Evolutionary conservation across 2,329 filamentous ascomycete genomes (phyloP).

Genomic region (Gnomoniopsis smithogilvyi): DNA sequence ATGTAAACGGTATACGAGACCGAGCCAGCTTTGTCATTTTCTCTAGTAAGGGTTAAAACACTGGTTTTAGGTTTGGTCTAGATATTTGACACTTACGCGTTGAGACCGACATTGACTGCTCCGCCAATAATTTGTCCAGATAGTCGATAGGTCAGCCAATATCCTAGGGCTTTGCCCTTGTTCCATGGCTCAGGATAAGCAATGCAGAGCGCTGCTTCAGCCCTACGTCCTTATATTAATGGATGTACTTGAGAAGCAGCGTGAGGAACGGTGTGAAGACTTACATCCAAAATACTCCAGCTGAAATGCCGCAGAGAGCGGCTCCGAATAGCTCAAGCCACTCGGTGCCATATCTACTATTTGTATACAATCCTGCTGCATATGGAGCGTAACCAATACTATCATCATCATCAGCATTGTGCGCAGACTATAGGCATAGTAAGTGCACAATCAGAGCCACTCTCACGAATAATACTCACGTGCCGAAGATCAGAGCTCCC

Average conservation of each 20-base stretch:
- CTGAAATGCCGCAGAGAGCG: slow-evolving; percentile 65
- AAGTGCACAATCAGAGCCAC: background rate
- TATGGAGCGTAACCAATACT: slow-evolving; percentile 67
- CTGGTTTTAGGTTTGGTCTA: background rate
- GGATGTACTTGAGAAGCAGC: background rate
- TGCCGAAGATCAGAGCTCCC: slow-evolving; percentile 67
- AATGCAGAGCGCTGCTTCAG: slow-evolving; percentile 70
- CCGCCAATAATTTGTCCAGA: slow-evolving; percentile 58
- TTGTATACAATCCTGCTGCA: slow-evolving; percentile 67
- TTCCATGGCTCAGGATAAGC: slow-evolving; percentile 70
- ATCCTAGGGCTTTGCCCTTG: slow-evolving; percentile 60
- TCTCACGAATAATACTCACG: slow-evolving; percentile 36
- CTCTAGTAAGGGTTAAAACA: slow-evolving; percentile 22
- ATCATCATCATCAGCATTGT: background rate
- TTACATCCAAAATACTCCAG: slow-evolving; percentile 69
- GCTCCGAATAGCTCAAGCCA: slow-evolving; percentile 70
- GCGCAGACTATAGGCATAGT: background rate
- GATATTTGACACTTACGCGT: slow-evolving; percentile 29
- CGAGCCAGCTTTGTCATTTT: slow-evolving; percentile 55
- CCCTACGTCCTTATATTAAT: slow-evolving; percentile 22
- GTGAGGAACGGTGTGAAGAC: background rate
- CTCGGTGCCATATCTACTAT: slow-evolving; percentile 65
- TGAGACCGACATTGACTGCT: slow-evolving; percentile 67
- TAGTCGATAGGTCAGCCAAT: slow-evolving; percentile 60
- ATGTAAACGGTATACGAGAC: slow-evolving; percentile 68